Conservation (phyloP, 257 asterid species). For the Gynochthodes officinalis region DNA sequence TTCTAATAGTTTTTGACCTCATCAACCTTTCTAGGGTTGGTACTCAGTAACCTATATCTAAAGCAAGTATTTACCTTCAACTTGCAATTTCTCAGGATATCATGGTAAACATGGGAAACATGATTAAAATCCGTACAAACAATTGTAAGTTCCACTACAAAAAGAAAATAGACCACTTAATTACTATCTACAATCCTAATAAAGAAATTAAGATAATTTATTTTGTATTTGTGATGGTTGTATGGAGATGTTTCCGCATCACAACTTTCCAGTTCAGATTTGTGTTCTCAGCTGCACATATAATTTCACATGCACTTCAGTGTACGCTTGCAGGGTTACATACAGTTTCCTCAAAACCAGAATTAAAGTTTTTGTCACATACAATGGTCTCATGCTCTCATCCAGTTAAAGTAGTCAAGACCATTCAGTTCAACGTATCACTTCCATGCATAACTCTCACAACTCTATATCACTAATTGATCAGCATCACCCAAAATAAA, state of each 20-base stretch:
- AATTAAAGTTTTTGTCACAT: not conserved
- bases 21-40: not conserved
- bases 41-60: not conserved
- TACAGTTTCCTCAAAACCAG: constrained; percentile 1
- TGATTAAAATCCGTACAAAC: not conserved
- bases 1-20: not conserved
- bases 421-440: not conserved
- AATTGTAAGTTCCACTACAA: not conserved
- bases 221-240: not conserved
- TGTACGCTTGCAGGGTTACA: not conserved
- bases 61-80: not conserved
- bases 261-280: not conserved
- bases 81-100: not conserved
- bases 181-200: not conserved
- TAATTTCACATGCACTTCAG: not conserved
- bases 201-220: not conserved
- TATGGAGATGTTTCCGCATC: not conserved
- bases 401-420: not conserved
- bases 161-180: not conserved
- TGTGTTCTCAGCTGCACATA: not conserved
- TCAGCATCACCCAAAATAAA: not conserved
- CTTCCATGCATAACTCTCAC: not conserved
- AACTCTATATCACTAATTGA: not conserved
- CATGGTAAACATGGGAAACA: not conserved
- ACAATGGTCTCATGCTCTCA: not conserved